These are phyloP conservation scores for Daldinia caldariorum DNA, from an alignment of 495 filamentous ascomycete genomes.

Conservation along the genomic window DNA sequence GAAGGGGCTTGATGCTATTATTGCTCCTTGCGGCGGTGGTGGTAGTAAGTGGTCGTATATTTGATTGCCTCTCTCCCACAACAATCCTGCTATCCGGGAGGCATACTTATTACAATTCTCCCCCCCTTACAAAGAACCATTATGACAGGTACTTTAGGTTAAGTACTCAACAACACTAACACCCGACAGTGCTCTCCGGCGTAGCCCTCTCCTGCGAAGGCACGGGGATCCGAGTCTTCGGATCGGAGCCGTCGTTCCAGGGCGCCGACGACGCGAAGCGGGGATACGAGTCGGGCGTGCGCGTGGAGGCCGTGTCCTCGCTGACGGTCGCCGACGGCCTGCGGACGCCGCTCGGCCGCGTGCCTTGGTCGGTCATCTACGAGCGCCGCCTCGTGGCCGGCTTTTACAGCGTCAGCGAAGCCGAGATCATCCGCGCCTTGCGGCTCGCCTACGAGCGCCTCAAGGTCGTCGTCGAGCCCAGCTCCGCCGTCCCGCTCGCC, in stretches of 20 bases:
- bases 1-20: slow-evolving; percentile 73
- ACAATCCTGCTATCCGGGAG: neutral
- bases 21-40: slow-evolving; percentile 88
- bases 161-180: slow-evolving; percentile 24
- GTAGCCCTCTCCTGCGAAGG: slow-evolving; percentile 78
- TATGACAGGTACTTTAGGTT: too few species aligned
- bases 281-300: slow-evolving; percentile 67
- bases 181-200: slow-evolving; percentile 72
- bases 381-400: slow-evolving; percentile 74
- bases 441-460: slow-evolving; percentile 83
- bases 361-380: slow-evolving; percentile 84
- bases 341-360: slow-evolving; percentile 79
- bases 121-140: too few species aligned
- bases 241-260: slow-evolving; percentile 87
- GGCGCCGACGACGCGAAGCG: slow-evolving; percentile 84
- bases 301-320: slow-evolving; percentile 73
- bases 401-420: slow-evolving; percentile 82
- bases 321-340: slow-evolving; percentile 92
- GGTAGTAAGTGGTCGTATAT: slow-evolving; percentile 56
- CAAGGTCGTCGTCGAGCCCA: slow-evolving; percentile 93
- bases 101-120: neutral
- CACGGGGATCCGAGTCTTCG: slow-evolving; percentile 78
- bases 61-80: neutral
- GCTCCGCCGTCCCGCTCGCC: slow-evolving; percentile 84
- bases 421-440: slow-evolving; percentile 82